A percentile compares a stretch with the other conserved stretches of the same genome.
These are phyloP conservation scores for Alternaria ethzedia DNA, from an alignment of 2,329 filamentous ascomycete genomes.

Conservation along the genomic window DNA sequence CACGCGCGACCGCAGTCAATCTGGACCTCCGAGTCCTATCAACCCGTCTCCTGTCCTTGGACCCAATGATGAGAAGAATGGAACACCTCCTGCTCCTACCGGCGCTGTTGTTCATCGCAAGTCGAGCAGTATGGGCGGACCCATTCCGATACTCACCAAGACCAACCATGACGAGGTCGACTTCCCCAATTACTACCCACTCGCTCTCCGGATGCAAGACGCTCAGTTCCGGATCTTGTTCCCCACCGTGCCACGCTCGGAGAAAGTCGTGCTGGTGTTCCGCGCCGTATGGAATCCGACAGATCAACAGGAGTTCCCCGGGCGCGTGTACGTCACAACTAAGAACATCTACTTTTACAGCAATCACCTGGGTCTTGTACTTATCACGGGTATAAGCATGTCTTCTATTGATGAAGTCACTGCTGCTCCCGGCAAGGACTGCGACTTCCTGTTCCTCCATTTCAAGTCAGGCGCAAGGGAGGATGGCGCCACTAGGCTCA, in stretches of 20 bases:
- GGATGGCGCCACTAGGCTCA: conserved; percentile 73
- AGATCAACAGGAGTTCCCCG: conserved; percentile 77
- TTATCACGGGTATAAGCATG: conserved; percentile 79
- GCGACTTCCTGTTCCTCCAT: conserved; percentile 90
- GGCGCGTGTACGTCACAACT: conserved; percentile 86
- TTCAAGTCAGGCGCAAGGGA: conserved; percentile 68
- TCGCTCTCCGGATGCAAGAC: conserved; percentile 83
- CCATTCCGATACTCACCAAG: conserved; percentile 21
- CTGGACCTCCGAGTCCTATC: conserved; percentile 45
- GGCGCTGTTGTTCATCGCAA: conserved; percentile 56
- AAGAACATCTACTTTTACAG: conserved; percentile 96
- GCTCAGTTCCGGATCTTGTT: conserved; percentile 93
- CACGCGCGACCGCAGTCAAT: conserved; percentile 36
- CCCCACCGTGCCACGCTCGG: conserved; percentile 75
- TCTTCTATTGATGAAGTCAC: conserved; percentile 86
- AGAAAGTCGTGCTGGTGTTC: conserved; percentile 90
- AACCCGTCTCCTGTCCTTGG: conserved; percentile 27
- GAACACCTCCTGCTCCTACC: conserved; percentile 18
- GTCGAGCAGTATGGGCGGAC: conserved; percentile 61
- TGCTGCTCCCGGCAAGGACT: conserved; percentile 85
- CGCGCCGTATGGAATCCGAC: conserved; percentile 86
- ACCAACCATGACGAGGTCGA: conserved; percentile 52
- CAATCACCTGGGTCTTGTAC: conserved; percentile 87
- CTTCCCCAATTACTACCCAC: conserved; percentile 79
- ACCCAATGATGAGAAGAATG: conserved; percentile 24